Evolutionary conservation across 2,329 filamentous ascomycete genomes (phyloP).

Genomic region (Monilinia vaccinii-corymbosi): DNA sequence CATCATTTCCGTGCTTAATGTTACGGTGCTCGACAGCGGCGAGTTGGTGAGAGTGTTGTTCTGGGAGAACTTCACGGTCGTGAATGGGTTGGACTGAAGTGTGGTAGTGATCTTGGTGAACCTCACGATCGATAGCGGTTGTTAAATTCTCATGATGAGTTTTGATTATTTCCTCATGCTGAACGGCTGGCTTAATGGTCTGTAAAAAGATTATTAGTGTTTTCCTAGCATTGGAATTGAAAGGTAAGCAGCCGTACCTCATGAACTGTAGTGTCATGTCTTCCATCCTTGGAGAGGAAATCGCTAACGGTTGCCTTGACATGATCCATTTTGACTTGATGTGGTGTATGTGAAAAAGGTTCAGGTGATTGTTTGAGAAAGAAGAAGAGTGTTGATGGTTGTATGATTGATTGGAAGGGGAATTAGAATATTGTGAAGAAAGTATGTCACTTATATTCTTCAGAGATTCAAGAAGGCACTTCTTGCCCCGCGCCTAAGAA

Average conservation of each 20-base stretch:
- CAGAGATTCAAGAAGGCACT: neutral
- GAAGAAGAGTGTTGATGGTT: neutral
- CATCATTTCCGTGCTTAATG: constrained; percentile 50
- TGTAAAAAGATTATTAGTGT: constrained; percentile 10
- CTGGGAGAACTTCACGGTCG: constrained; percentile 45
- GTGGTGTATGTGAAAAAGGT: neutral
- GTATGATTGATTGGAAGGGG: neutral
- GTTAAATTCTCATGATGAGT: constrained; percentile 52
- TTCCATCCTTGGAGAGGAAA: constrained; percentile 52
- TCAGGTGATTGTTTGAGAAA: neutral
- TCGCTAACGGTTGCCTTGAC: constrained; percentile 52
- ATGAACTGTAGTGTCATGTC: constrained; percentile 63
- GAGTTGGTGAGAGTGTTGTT: constrained; percentile 53
- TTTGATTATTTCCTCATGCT: constrained; percentile 50
- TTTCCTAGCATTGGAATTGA: neutral
- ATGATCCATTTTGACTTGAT: constrained; percentile 44
- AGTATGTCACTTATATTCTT: neutral
- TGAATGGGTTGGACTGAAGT: constrained; percentile 57
- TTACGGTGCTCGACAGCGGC: constrained; percentile 50
- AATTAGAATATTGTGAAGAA: constrained; percentile 1
- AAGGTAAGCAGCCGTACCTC: constrained; percentile 33
- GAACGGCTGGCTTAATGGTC: constrained; percentile 49
- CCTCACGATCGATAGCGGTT: constrained; percentile 56
- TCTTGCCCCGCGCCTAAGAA: neutral
- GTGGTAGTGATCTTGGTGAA: constrained; percentile 66